Base-by-base conservation (phyloP, 192 early-diverging fungal genomes). In the Anaeromyces robustus region DNA sequence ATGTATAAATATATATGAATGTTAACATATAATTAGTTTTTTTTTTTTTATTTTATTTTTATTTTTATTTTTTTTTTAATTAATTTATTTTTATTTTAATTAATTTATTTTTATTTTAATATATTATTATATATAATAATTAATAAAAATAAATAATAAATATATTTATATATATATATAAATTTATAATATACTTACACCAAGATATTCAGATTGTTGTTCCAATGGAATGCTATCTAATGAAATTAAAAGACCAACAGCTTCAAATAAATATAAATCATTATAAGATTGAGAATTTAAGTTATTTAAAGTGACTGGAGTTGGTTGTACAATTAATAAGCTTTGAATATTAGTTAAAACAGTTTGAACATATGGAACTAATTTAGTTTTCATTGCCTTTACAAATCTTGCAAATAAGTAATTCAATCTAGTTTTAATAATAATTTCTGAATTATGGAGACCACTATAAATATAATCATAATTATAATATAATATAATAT, bases 201-300 rank as follows among this genome's bases (percentile, higher is more conserved):
- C 52, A 68, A 68, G 79, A 29, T 86, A 89, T 82, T 94, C 89
- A 81, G 90, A 89, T 87, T 96, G 95, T 78, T 91, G 90, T 41
- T 87, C 86, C 37, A 87, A 84, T 68, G 92, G 88, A 77, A 95
- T 86, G 80, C 82, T 86, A 22, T 93, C 91, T 30, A 91, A 85
- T n/a, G 96, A 93, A 83, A 97, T 96, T 85, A 97, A 86, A 68
- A 92, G 88, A n/a, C 96, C 96, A 81, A 94, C 94, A 13, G 95
- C 92, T 84, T 98, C 96, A 87, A 96, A 97, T 39, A 97, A 83
- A 84, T 93, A 97, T 30, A 94, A 83, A 85, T 97, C 52, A 39
- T 41, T 79, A n/a, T 37, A 41, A 1, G 78, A n/a, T 28, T 37
- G 39, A 79, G 78, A 79, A 19, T 37, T 79, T 79, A 41, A 28